Base-by-base conservation (phyloP, 2,329 filamentous ascomycete genomes). In the Hymenoscyphus fraxineus region DNA sequence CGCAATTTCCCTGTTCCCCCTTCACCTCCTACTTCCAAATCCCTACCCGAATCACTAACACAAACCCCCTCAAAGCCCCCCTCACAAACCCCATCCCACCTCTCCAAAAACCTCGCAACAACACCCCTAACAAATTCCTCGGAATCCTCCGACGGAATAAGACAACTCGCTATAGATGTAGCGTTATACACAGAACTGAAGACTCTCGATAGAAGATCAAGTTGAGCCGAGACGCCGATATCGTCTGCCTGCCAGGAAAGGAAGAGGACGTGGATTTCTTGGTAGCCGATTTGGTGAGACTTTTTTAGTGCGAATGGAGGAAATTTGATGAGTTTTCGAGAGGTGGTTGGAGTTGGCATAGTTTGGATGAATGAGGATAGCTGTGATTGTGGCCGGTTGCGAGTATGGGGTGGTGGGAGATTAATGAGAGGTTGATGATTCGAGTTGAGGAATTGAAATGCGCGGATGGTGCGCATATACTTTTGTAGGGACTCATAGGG, bases 241-340 rank as follows among this genome's bases (percentile, higher is more conserved):
- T 64, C 63, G 57, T 61, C 59, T 31, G 58, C 59, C 3, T 15
- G 19, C 51, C 63, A 64, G 27, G 59, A 55, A 10, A 64, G 54
- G 12, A 64, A 27, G 19, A 61, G 51, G 15, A 59, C 58, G 32
- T 64, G 63, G 16, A 55, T 27, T 59, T 64, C 44, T 15, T 32
- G 39, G 57, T 59, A 41, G 35, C 16, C 4, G 6, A 10, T 16
- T 54, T 9, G 19, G 39, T 27, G 35, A 27, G 22, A 35, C 22
- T 6, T 15, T 16, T 13, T 12, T 2, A 13, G 38, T 35, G 5
- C 54, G 3, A 22, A 2, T n/a, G 55, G 41, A 15, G 55, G 19
- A n/a, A 41, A 31, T 27, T 57, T 57, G 13, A 12, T 12, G 54
- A 57, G 54, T 57, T 57, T 57, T 2, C 57, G 38, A 9, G 19